Base-by-base conservation (phyloP, 2,329 filamentous ascomycete genomes). In the Talaromyces sp. region DNA sequence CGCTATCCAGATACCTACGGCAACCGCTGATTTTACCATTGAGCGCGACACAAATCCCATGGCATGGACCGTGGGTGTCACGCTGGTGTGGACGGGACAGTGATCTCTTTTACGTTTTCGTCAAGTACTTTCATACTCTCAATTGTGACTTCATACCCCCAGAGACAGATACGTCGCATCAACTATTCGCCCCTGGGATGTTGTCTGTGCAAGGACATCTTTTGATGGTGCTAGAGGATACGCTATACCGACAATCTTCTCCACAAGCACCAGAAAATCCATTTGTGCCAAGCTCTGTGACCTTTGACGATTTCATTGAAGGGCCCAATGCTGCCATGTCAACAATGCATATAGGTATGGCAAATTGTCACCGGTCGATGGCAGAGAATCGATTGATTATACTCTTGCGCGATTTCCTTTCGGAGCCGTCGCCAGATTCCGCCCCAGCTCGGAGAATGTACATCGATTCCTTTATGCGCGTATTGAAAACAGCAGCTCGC, bases 21-120 rank as follows among this genome's bases (percentile, higher is more conserved):
- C 89, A 87, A 67, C 86, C 87, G 68, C 85, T 87, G 1, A 84
- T 89, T 9, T 81, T 89, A 62, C 89, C 92, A 1, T 75, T 93
- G 45, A 85, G 88, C 35, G 87, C 90, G 5, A 84, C 87, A 35
- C 87, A 89, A 68, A 88, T 96, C n/a, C 83, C 88, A 50, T 97
- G 93, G 93, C 87, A 90, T 71, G 91, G 92, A 0, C 88, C 89
- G 0, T 97, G 93, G 93, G 82, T 91, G 8, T 87, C 90, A 45
- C 87, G 92, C 67, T 97, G 93, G 93, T 89, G 87, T 67, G 93
- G 93, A 14, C 87, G 88, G 2, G 93, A 97, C 71, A 96, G 90
- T 3, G 93, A 97, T 73, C 82, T 97, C 39, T 92, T 97, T 74
- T 97, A 94, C 78, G 90, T 96, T 52, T 97, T 97, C 73, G 87